A percentile compares a stretch with the other conserved stretches of the same genome.
phyloP scores from a whole-genome alignment of 1,284 basidiomycete species.

The Waitea zeae region DNA sequence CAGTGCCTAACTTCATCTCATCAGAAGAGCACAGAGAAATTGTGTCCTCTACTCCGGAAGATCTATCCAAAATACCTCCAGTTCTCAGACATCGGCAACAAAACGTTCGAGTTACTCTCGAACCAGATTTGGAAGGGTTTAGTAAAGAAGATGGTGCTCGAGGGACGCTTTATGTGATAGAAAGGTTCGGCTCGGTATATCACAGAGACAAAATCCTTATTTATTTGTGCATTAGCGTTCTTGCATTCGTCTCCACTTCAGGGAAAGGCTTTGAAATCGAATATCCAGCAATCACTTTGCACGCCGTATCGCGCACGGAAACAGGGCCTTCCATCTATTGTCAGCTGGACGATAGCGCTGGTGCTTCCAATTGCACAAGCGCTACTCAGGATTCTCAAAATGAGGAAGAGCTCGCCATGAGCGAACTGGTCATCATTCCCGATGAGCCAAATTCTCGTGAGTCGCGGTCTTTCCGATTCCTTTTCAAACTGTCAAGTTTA shows the following conservation, averaged over 20 bases:
- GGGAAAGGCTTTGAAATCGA: conserved; percentile 63
- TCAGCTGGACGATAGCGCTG: conserved; percentile 58
- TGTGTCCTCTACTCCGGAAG: conserved; percentile 59
- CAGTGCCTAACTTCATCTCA: conserved; percentile 40
- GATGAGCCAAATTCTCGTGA: conserved; percentile 37
- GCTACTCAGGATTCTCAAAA: too few species aligned
- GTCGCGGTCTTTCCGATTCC: conserved; percentile 14
- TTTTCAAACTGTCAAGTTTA: conserved; percentile 5
- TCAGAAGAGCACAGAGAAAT: conserved; percentile 51
- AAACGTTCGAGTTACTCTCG: conserved; percentile 45
- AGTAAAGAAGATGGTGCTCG: conserved; percentile 25
- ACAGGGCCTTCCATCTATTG: conserved; percentile 67
- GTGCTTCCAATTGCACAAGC: conserved; percentile 13
- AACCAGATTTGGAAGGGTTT: conserved; percentile 48
- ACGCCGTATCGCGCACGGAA: conserved; percentile 66
- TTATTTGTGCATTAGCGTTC: conserved; percentile 28
- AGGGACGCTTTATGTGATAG: conserved; percentile 67
- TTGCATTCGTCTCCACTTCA: conserved; percentile 58
- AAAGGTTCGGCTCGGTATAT: conserved; percentile 41
- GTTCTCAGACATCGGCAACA: conserved; percentile 58
- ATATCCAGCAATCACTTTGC: conserved; percentile 76
- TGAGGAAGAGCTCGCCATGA: conserved; percentile 38
- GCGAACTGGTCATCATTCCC: conserved; percentile 65
- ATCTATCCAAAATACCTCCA: conserved; percentile 69
- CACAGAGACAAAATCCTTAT: conserved; percentile 12